Evolutionary conservation across 2,329 filamentous ascomycete species (phyloP).

Genomic region (Phaeosphaeriaceae sp.): DNA sequence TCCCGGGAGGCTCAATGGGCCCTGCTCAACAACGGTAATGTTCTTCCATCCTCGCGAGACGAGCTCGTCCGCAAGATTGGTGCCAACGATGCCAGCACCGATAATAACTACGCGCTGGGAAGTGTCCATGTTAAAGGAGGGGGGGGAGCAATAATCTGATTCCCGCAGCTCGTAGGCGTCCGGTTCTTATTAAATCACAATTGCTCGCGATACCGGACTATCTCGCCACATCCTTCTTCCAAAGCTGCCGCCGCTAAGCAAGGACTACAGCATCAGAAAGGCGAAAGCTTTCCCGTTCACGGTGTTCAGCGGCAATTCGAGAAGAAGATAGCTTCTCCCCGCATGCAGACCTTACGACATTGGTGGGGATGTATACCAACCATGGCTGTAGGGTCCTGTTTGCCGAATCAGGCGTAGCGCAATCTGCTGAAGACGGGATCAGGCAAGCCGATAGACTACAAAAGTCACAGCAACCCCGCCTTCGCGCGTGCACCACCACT

Average conservation of each 20-base stretch:
- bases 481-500: conserved; percentile 21
- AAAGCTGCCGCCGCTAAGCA: conserved; percentile 33
- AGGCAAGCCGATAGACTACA: conserved; percentile 22
- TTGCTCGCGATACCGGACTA: conserved; percentile 32
- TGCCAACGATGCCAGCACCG: conserved; percentile 69
- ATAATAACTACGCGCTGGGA: conserved; percentile 52
- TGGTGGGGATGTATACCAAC: conserved; percentile 28
- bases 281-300: conserved; percentile 30
- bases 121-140: conserved; percentile 27
- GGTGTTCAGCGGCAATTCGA: conserved; percentile 18
- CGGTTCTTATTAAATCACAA: conserved; percentile 16
- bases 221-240: conserved; percentile 16
- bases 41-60: conserved; percentile 67
- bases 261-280: conserved; percentile 23
- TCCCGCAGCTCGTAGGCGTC: not conserved
- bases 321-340: conserved; percentile 21
- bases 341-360: conserved; percentile 34
- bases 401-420: conserved; percentile 30
- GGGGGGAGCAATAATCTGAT: conserved; percentile 3
- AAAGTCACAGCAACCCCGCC: conserved; percentile 30
- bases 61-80: conserved; percentile 70
- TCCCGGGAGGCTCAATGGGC: conserved; percentile 67
- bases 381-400: conserved; percentile 34
- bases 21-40: conserved; percentile 71
- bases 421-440: conserved; percentile 6